Evolutionary conservation across 1,139 yeast genomes (phyloP).

Genomic region (Pneumocystis wakefieldiae): DNA sequence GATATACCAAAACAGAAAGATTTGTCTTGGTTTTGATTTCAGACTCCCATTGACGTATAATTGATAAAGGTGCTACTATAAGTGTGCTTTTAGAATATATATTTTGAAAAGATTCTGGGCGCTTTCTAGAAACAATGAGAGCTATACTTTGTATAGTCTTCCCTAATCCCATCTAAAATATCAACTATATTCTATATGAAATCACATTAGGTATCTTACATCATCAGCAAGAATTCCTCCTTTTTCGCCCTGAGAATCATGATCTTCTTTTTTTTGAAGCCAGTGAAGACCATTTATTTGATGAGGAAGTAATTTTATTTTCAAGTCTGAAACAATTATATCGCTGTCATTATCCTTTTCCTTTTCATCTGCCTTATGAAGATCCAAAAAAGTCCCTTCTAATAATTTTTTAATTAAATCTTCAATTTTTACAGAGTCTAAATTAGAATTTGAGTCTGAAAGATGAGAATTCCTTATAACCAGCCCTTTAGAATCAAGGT

Average conservation of each 20-base stretch:
- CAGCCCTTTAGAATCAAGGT: not conserved
- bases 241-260: conserved; percentile 31
- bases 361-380: conserved; percentile 38
- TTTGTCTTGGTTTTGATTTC: conserved; percentile 37
- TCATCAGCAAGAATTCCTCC: conserved; percentile 98
- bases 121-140: conserved; percentile 32
- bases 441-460: not conserved
- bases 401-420: conserved; percentile 67
- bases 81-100: conserved; percentile 29
- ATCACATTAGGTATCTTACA: not conserved
- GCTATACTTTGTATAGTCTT: conserved; percentile 76
- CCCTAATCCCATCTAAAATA: conserved; percentile 63
- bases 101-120: conserved; percentile 3
- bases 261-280: conserved; percentile 45
- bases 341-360: conserved; percentile 29
- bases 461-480: not conserved
- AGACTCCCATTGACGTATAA: conserved; percentile 64
- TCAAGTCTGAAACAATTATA: conserved; percentile 28
- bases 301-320: conserved; percentile 44
- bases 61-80: conserved; percentile 69
- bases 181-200: not conserved
- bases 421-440: conserved; percentile 18
- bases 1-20: conserved; percentile 44
- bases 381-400: conserved; percentile 37
- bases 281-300: conserved; percentile 37